Conservation (phyloP, 78 protist species). For the Guillardia theta region DNA sequence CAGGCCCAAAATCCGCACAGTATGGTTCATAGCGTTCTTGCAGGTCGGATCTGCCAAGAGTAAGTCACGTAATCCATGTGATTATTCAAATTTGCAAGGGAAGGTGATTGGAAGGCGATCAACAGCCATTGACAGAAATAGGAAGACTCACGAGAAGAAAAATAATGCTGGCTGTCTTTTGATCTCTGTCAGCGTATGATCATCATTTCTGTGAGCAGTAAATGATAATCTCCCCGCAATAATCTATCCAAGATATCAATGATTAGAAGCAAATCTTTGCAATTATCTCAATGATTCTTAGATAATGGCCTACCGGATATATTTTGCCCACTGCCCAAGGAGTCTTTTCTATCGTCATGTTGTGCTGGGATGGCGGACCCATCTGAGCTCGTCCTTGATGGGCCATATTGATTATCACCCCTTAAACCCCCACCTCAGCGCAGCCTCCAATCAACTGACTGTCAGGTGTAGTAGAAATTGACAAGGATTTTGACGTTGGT, state of each 20-base stretch:
- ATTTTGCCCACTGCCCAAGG: slow-evolving; percentile 1
- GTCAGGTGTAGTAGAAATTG: no score
- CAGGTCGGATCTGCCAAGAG: background rate
- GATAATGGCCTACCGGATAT: background rate
- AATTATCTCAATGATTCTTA: background rate
- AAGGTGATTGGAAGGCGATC: background rate
- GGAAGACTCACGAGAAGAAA: background rate
- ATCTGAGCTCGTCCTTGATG: no score
- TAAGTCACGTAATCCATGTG: background rate
- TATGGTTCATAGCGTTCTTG: background rate
- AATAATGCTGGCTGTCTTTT: background rate
- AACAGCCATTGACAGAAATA: background rate
- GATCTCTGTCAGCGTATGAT: background rate
- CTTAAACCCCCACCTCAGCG: no score
- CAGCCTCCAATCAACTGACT: no score
- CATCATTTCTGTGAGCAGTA: background rate
- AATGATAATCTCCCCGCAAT: background rate
- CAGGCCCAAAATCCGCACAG: slow-evolving; percentile 17
- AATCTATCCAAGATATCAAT: background rate
- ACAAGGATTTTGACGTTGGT: no score
- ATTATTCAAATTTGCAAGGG: background rate
- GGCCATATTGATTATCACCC: no score
- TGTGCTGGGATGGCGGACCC: no score
- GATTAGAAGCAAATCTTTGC: background rate
- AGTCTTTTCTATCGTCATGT: no score